Conservation (phyloP, 495 filamentous ascomycete species). For the Penicillium turbatum region DNA sequence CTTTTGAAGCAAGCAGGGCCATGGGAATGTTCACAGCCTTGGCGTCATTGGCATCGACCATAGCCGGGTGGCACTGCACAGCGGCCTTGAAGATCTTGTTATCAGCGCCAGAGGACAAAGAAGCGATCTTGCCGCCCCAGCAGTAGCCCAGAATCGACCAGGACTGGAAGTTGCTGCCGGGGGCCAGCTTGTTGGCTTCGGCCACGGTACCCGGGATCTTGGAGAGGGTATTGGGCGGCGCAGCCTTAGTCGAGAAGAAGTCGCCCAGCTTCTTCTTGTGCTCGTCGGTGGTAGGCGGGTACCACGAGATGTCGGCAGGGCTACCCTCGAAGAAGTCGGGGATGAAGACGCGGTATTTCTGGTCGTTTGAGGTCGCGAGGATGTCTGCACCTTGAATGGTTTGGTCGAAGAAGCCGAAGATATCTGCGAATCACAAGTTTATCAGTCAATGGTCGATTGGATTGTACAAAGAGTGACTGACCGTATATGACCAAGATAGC, state of each 20-base stretch:
- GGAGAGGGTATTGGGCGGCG: constrained; percentile 56
- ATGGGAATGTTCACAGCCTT: constrained; percentile 60
- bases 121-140: constrained; percentile 85
- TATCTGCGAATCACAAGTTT: constrained; percentile 28
- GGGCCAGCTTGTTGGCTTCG: constrained; percentile 46
- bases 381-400: constrained; percentile 57
- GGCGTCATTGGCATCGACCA: constrained; percentile 75
- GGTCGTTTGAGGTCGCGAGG: constrained; percentile 42
- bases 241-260: constrained; percentile 72
- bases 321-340: constrained; percentile 55
- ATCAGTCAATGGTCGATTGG: not conserved
- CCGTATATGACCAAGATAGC: constrained; percentile 53
- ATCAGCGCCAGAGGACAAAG: constrained; percentile 52
- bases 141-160: constrained; percentile 93
- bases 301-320: constrained; percentile 47
- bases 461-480: constrained; percentile 14
- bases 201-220: constrained; percentile 61
- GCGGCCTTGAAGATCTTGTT: constrained; percentile 64
- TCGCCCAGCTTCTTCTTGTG: constrained; percentile 68
- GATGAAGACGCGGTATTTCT: constrained; percentile 54
- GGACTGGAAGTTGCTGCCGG: constrained; percentile 50
- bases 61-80: constrained; percentile 76
- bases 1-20: constrained; percentile 61
- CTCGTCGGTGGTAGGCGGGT: constrained; percentile 76
- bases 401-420: constrained; percentile 55